These are phyloP conservation scores for Phialocephala sp. DNA, from an alignment of 2,329 filamentous ascomycete species.

Conservation along the genomic window DNA sequence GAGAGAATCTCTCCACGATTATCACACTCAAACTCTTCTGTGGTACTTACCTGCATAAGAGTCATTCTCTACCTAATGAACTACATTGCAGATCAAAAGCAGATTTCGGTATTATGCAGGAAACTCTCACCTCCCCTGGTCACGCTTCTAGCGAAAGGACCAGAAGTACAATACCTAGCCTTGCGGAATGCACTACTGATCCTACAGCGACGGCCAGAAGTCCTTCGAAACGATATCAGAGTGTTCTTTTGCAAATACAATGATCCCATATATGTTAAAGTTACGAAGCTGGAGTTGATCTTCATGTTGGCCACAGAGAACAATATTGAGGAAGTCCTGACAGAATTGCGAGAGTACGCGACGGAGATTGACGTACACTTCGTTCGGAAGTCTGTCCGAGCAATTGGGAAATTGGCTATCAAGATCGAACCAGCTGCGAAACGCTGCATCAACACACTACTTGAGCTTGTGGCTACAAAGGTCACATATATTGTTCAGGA, in stretches of 20 bases:
- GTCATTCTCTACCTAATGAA: constrained; percentile 99
- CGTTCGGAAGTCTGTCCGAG: constrained; percentile 94
- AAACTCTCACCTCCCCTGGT: constrained; percentile 96
- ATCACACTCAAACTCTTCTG: constrained; percentile 95
- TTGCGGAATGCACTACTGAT: constrained; percentile 93
- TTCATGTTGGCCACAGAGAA: constrained; percentile 97
- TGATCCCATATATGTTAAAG: constrained; percentile 98
- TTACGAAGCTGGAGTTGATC: constrained; percentile 97
- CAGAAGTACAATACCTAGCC: constrained; percentile 97
- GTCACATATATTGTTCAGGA: constrained; percentile 99
- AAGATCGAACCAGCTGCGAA: constrained; percentile 96
- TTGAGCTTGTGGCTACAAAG: constrained; percentile 96
- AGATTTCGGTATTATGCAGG: constrained; percentile 83
- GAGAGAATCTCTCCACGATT: constrained; percentile 94
- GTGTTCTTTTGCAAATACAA: constrained; percentile 99
- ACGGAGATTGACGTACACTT: constrained; percentile 99
- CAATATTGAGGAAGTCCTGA: constrained; percentile 94
- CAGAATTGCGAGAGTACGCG: constrained; percentile 93
- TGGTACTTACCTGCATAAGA: constrained; percentile 93
- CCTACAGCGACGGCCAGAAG: constrained; percentile 88
- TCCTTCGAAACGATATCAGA: constrained; percentile 92
- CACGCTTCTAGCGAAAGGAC: constrained; percentile 91
- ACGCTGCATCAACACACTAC: constrained; percentile 88
- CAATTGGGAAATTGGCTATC: constrained; percentile 97
- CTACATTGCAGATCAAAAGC: constrained; percentile 91